phyloP scores from a whole-genome alignment of 2,329 filamentous ascomycete genomes.

The Aspergillus quadrilineatus region DNA sequence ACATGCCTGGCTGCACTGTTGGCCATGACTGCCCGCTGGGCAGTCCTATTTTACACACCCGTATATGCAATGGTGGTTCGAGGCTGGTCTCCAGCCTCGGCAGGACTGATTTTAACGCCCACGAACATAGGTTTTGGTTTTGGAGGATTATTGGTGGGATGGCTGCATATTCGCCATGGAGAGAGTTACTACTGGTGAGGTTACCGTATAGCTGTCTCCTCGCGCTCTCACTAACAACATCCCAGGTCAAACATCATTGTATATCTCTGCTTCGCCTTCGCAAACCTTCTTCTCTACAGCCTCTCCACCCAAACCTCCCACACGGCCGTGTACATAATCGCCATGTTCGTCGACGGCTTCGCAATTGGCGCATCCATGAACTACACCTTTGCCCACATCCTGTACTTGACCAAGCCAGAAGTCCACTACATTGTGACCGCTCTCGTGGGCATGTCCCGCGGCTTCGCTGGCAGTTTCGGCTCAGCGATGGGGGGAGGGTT shows the following conservation, averaged over 20 bases:
- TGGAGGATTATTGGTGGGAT: constrained; percentile 71
- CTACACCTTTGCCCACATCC: constrained; percentile 76
- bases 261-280: constrained; percentile 61
- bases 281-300: constrained; percentile 57
- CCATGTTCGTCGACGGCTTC: constrained; percentile 70
- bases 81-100: constrained; percentile 65
- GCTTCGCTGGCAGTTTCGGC: constrained; percentile 78
- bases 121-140: constrained; percentile 77
- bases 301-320: constrained; percentile 56
- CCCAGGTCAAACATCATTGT: constrained; percentile 57
- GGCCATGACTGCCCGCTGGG: constrained; percentile 80
- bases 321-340: constrained; percentile 55
- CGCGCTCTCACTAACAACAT: not conserved
- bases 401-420: constrained; percentile 66
- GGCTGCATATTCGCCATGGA: constrained; percentile 69
- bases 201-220: not conserved
- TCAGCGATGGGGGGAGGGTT: constrained; percentile 75
- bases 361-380: constrained; percentile 72
- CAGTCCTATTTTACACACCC: constrained; percentile 75
- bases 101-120: constrained; percentile 74
- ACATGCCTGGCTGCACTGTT: constrained; percentile 73
- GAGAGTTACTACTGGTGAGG: constrained; percentile 68
- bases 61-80: constrained; percentile 76
- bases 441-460: constrained; percentile 74
- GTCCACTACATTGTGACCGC: constrained; percentile 75